Evolutionary conservation across 352 stramenopile species (phyloP), one percentile per base, ranked within the genome.

Genomic region (Globisporangium paroecandrum): DNA sequence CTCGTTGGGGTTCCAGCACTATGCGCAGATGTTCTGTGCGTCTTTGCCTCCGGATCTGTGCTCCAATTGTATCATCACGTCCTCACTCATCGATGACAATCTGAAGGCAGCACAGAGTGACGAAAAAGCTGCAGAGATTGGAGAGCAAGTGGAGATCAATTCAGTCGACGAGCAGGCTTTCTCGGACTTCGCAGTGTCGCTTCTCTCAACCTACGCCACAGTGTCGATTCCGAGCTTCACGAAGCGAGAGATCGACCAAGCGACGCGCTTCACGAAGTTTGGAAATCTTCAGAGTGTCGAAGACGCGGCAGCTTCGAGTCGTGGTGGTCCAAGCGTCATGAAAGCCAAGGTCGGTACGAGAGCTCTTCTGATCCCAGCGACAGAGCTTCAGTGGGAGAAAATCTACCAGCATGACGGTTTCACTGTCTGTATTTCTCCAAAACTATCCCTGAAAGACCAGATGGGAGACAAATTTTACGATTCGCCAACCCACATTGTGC

Each of bases 161-260:
- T 55, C 58, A 8, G 32, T 27, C 1, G 75, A 82, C 49, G 76
- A 82, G 41, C 61, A 54, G 15, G 46, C 58, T n/a, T 60, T 82
- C 20, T 18, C 64, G 5, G 64, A 78, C 0, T 82, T 82, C 34
- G 73, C 73, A n/a, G 49, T 38, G 8, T 67, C 68, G 20, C 55
- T 80, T 1, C 53, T 82, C 3, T 64, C 73, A 38, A 74, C 70
- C 36, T 69, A 75, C 56, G 76, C 68, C 2, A 78, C 70, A 1
- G 65, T 71, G 4, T 67, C 69, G 38, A 80, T 78, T 8, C 71
- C 73, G 0, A 64, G 46, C 18, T 82, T 82, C 47, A 77, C 76
- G n/a, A 64, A 56, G 15, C 68, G 74, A 24, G 76, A 82, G 10
- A 38, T 82, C 0, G 73, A 77, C 18, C 73, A 80, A 61, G 76